phyloP scores from a whole-genome alignment of 805 yeast species.

The Starmerella vitae region DNA sequence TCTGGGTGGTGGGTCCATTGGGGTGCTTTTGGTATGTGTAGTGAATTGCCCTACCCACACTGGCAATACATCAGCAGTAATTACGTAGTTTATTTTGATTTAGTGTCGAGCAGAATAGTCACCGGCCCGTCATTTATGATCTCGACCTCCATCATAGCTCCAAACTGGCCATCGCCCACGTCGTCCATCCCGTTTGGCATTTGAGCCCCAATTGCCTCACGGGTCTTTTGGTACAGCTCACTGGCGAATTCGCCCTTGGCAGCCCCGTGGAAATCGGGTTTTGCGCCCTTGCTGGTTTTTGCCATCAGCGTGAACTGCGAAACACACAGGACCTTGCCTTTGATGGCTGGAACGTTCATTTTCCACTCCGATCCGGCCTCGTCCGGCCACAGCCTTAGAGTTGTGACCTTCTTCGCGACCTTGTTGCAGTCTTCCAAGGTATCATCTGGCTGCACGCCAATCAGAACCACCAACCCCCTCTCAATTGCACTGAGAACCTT shows the following conservation, averaged over 20 bases:
- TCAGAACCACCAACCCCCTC: conserved; percentile 63
- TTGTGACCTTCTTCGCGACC: conserved; percentile 51
- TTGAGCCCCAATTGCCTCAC: conserved; percentile 19
- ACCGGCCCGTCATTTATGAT: conserved; percentile 89
- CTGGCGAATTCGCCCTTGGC: conserved; percentile 58
- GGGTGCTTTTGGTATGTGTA: not conserved
- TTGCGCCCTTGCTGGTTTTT: conserved; percentile 74
- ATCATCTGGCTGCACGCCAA: conserved; percentile 74
- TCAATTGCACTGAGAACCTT: conserved; percentile 56
- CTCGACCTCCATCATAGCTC: conserved; percentile 94
- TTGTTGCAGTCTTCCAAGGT: conserved; percentile 58
- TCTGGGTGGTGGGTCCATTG: conserved; percentile 2
- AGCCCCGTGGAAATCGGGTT: conserved; percentile 89
- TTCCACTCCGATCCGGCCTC: conserved; percentile 68
- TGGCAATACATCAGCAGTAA: no score
- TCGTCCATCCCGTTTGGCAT: conserved; percentile 39
- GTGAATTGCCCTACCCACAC: not conserved
- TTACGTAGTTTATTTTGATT: conserved; percentile 2
- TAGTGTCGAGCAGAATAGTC: not conserved
- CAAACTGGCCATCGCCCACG: conserved; percentile 81
- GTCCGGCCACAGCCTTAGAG: conserved; percentile 62
- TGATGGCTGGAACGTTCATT: conserved; percentile 45
- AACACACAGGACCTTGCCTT: conserved; percentile 68
- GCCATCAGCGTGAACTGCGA: conserved; percentile 90
- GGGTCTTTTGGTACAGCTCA: conserved; percentile 38